Conservation (phyloP, 805 yeast species). For the Priceomyces medius region DNA sequence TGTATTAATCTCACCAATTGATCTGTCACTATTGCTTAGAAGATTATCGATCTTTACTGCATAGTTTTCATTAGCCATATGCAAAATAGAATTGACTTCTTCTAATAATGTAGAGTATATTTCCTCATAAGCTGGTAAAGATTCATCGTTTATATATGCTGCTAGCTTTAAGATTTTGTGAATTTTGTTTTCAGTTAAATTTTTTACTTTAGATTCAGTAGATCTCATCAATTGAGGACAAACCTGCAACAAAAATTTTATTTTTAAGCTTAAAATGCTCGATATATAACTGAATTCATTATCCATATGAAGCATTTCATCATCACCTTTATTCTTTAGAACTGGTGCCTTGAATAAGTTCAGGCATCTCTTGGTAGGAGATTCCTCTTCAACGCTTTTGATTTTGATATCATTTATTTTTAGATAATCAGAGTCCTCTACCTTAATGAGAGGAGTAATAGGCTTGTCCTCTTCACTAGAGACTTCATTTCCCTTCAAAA, state of each 20-base stretch:
- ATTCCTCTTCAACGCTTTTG: constrained; percentile 5
- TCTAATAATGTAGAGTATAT: constrained; percentile 31
- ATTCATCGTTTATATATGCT: constrained; percentile 29
- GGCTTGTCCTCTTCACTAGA: not conserved
- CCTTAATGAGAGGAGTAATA: not conserved
- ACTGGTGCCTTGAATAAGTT: not conserved
- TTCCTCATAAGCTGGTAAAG: constrained; percentile 34
- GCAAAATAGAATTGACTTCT: constrained; percentile 36
- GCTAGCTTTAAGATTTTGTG: constrained; percentile 17
- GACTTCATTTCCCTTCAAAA: not conserved
- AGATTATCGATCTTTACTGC: constrained; percentile 59
- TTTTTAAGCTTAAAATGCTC: constrained; percentile 12
- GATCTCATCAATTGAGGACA: constrained; percentile 19
- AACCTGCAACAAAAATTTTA: constrained; percentile 18
- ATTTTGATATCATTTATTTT: not conserved
- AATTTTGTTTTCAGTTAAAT: constrained; percentile 13
- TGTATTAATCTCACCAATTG: constrained; percentile 72
- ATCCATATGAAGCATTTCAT: constrained; percentile 11
- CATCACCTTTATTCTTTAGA: constrained; percentile 4
- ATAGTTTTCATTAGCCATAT: constrained; percentile 40
- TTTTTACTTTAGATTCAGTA: not conserved
- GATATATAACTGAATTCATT: constrained; percentile 16
- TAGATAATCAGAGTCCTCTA: not conserved
- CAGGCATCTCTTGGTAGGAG: not conserved
- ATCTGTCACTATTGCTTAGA: constrained; percentile 62